Percentiles rank a stretch among this genome's conserved stretches.
These are phyloP conservation scores for Geotrichum cucujoidarum DNA, from an alignment of 1,139 yeast genomes.

Conservation along the genomic window DNA sequence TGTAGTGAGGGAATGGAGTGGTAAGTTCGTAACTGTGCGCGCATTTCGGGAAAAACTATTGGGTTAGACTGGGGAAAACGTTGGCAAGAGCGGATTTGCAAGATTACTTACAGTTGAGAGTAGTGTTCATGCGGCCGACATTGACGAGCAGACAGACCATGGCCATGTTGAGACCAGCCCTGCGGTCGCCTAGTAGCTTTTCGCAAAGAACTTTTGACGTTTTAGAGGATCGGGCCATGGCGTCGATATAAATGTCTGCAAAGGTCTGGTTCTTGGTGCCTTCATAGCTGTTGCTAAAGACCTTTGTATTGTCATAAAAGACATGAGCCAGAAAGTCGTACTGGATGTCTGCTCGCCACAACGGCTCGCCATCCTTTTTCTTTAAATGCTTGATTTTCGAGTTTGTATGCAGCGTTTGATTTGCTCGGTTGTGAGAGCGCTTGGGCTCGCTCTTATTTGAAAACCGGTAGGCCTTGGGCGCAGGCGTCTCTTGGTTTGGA, in stretches of 20 bases:
- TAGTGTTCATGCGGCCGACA: conserved; percentile 90
- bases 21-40: conserved; percentile 84
- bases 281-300: conserved; percentile 60
- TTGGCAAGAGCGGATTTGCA: too few species aligned
- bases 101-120: conserved; percentile 38
- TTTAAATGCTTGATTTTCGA: conserved; percentile 64
- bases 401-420: conserved; percentile 33
- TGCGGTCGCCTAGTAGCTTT: conserved; percentile 54
- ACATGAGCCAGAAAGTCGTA: conserved; percentile 66
- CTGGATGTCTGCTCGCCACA: conserved; percentile 85
- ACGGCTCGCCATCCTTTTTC: conserved; percentile 87
- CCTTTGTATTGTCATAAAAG: conserved; percentile 57
- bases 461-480: too few species aligned
- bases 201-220: conserved; percentile 81
- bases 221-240: conserved; percentile 77
- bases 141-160: conserved; percentile 84
- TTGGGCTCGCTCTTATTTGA: too few species aligned
- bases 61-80: conserved; percentile 35
- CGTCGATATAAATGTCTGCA: conserved; percentile 77
- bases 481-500: too few species aligned
- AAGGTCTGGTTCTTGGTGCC: conserved; percentile 48
- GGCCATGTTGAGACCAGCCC: conserved; percentile 68
- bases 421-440: conserved; percentile 27
- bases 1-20: conserved; percentile 92
- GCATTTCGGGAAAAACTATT: conserved; percentile 97